Evolutionary conservation across 352 stramenopile genomes (phyloP).

Genomic region (Salisapilia sapeloensis): DNA sequence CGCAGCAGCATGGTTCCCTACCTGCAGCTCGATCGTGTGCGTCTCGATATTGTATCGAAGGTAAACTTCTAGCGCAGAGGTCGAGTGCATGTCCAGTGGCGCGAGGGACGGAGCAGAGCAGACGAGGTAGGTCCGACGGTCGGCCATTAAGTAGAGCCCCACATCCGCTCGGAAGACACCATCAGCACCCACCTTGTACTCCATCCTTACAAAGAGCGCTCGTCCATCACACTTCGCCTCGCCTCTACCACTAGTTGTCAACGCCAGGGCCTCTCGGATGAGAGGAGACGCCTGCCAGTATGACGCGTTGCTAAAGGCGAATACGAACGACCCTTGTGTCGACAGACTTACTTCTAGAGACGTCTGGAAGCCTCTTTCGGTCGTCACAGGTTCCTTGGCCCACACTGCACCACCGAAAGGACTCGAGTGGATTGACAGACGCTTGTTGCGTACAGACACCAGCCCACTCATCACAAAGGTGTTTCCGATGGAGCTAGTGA

Average conservation of each 20-base stretch:
- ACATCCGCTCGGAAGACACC: too few relatives aligned
- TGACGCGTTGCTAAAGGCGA: constrained; percentile 43
- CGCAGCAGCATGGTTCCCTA: constrained; percentile 15
- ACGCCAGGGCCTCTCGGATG: constrained; percentile 6
- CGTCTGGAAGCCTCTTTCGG: constrained; percentile 34
- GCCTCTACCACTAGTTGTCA: not conserved
- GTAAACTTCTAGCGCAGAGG: constrained; percentile 7
- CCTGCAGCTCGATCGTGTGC: constrained; percentile 17
- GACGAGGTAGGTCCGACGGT: too few relatives aligned
- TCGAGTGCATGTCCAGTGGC: too few relatives aligned
- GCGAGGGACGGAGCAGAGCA: too few relatives aligned
- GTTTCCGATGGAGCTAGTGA: too few relatives aligned
- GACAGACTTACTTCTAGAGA: constrained; percentile 12
- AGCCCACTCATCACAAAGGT: too few relatives aligned
- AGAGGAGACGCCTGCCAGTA: constrained; percentile 53
- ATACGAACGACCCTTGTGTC: constrained; percentile 10
- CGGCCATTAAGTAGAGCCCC: too few relatives aligned
- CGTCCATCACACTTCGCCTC: constrained; percentile 7
- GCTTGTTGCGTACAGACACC: too few relatives aligned
- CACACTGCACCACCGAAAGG: constrained; percentile 25
- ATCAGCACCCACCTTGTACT: constrained; percentile 4
- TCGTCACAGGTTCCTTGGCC: constrained; percentile 11
- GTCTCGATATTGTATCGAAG: constrained; percentile 24
- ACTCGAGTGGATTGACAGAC: constrained; percentile 10
- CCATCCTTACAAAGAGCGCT: constrained; percentile 22